Base-by-base conservation (phyloP, 208 protist genomes). In the Leptomonas pyrrhocoris region DNA sequence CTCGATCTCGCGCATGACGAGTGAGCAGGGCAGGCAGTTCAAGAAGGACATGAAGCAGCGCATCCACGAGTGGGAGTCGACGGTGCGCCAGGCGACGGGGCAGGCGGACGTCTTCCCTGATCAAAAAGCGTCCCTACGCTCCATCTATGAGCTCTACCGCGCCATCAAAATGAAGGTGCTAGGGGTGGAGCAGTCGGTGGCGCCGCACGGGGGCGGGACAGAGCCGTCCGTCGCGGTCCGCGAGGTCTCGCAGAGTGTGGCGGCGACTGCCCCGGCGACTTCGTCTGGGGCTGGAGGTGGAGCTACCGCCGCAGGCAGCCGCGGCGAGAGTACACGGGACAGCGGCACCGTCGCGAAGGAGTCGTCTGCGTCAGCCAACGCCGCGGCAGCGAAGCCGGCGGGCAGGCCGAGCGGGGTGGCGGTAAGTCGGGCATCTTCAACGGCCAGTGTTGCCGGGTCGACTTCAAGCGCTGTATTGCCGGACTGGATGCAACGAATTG, bases 21-120 rank as follows among this genome's bases (percentile, higher is more conserved):
- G 79, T 51, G 68, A 70, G 31, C 75, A 93, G 78, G 88, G 83
- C 72, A 76, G 80, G 51, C 57, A 74, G 28, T 93, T 95, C 58
- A 95, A 95, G 77, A 90, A 84, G 71, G 84, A 90, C 56, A 92
- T 95, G 86, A 95, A 95, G 64, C 84, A 90, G 69, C 87, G 86
- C 57, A 94, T 95, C 68, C 90, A 95, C 63, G 90, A 95, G 77
- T 95, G 90, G 88, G 90, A 95, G 74, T 80, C 79, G 19, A 72
- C 84, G 18, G 80, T 94, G 63, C 73, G 84, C 11, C 80, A 92
- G 34, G 88, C 81, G 16, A 88, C 71, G 3, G 88, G 86, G 11
- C 85, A 89, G 59, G 68, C 69, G 21, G 82, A 90, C 23, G 86
- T 92, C 28, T 79, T 69, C 40, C 67, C 83, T 23, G 82, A 93